A percentile compares a stretch with the other conserved stretches of the same genome.
Evolutionary conservation across 345 rosid species (phyloP).

Genomic region (Firmiana major): DNA sequence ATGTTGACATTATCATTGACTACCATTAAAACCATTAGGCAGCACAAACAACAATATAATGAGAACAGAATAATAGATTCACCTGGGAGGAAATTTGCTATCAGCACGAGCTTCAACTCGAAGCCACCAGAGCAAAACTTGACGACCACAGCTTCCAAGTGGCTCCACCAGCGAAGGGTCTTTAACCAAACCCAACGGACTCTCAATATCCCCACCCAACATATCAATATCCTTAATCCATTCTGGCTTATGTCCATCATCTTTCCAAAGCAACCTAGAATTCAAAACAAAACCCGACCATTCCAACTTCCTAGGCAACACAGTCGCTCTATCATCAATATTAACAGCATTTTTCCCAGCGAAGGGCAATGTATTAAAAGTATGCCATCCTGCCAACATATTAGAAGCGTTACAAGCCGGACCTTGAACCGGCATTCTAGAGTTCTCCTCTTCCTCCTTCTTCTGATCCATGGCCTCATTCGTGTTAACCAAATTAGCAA

Average conservation of each 20-base stretch:
- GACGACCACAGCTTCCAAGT: slow-evolving; percentile 90
- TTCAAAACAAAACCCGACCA: slow-evolving; percentile 98
- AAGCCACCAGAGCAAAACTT: slow-evolving; percentile 95
- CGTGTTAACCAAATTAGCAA: slow-evolving; percentile 48
- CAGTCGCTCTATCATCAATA: slow-evolving; percentile 77
- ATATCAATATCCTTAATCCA: slow-evolving; percentile 75
- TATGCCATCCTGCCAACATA: slow-evolving; percentile 80
- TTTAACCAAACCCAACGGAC: slow-evolving; percentile 70
- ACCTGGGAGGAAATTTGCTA: slow-evolving; percentile 96
- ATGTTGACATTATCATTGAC: neutral
- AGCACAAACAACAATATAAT: neutral
- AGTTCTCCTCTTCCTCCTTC: slow-evolving; percentile 37
- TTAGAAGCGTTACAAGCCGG: slow-evolving; percentile 84
- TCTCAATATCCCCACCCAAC: slow-evolving; percentile 43
- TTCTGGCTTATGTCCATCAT: slow-evolving; percentile 53
- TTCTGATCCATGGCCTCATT: slow-evolving; percentile 36
- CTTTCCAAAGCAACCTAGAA: slow-evolving; percentile 89
- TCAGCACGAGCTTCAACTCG: slow-evolving; percentile 99
- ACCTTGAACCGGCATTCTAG: slow-evolving; percentile 78
- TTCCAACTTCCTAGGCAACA: slow-evolving; percentile 79
- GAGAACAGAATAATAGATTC: slow-evolving; percentile 21
- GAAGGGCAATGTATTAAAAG: slow-evolving; percentile 64
- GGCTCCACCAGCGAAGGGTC: slow-evolving; percentile 81
- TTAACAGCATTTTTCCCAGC: slow-evolving; percentile 53
- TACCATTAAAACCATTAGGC: neutral